Conservation (phyloP, 768 basidiomycete genomes). For the Suillus subaureus region DNA sequence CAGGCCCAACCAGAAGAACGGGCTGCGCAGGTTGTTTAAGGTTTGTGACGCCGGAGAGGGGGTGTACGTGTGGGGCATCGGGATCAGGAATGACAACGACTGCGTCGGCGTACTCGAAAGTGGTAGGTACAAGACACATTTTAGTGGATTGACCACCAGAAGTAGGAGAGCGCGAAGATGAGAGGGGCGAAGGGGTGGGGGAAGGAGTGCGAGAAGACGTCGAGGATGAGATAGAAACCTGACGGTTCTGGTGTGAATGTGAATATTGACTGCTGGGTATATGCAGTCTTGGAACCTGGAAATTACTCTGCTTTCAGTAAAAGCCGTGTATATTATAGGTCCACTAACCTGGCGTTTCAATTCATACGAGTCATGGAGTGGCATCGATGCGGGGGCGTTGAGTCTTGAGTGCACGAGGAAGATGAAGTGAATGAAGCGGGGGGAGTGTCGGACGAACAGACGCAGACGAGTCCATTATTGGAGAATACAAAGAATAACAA, state of each 20-base stretch:
- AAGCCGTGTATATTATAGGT: not conserved
- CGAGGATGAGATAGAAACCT: constrained; percentile 42
- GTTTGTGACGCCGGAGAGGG: constrained; percentile 13
- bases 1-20: constrained; percentile 53
- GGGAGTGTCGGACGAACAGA: constrained; percentile 54
- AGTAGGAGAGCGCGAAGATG: constrained; percentile 13
- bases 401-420: constrained; percentile 21
- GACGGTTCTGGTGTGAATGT: constrained; percentile 26
- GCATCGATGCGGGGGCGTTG: constrained; percentile 16
- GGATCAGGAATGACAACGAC: constrained; percentile 47
- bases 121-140: constrained; percentile 49
- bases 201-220: constrained; percentile 43
- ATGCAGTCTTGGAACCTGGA: constrained; percentile 7
- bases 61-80: constrained; percentile 21
- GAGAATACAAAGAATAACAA: not conserved
- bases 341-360: constrained; percentile 16
- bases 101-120: constrained; percentile 56
- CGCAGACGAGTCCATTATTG: constrained; percentile 18
- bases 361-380: constrained; percentile 16
- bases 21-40: constrained; percentile 21
- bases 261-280: not conserved
- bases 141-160: constrained; percentile 20
- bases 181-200: constrained; percentile 33
- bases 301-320: not conserved
- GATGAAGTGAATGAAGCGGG: constrained; percentile 50